Evolutionary conservation across 495 filamentous ascomycete genomes (phyloP), one percentile per base, ranked within the genome.

Genomic region (Trichoderma orchidacearum): DNA sequence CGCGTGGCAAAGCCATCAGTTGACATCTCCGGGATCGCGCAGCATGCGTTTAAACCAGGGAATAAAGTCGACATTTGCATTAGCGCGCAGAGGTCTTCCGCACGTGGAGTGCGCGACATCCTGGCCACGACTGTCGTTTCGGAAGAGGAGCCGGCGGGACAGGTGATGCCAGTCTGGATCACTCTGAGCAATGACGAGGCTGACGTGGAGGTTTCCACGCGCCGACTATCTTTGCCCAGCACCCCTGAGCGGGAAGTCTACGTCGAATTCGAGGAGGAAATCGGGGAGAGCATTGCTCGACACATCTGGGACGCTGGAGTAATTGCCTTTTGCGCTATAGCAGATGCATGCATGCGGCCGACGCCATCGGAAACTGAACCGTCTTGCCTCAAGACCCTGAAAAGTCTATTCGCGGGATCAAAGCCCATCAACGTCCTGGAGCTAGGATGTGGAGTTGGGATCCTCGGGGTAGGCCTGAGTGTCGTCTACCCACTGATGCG

Each of bases 261-360:
- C 18, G 23, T 70, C 13, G 53, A 58, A 6, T 80, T 96, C 21
- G 86, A 85, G 73, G 93, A 98, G 63, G 91, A 97, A 58, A 90
- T 90, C 2, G 92, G 91, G 6, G 90, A 97, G 66, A 95, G 88
- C 65, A 96, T 98, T 62, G 91, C 92, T 15, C 79, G 90, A 15
- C 93, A 98, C 69, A 82, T 97, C 50, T 98, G 93, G 93, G 92
- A 83, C 68, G 75, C 63, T 25, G 73, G 74, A 5, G 59, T 74
- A 4, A 59, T 71, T 4, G 69, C 68, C 8, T 65, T 71, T 0
- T 70, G 63, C 11, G 62, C 68, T 13, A 55, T 76, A 51, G 71
- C 68, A 1, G 67, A 70, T 23, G 7, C 56, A 29, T 25, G 21
- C 18, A 48, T 48, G 41, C 12, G 13, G 30, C 27, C 3, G 30